Percentiles rank a stretch among this genome's conserved stretches.
Evolutionary conservation across 169 alveolate genomes (phyloP).

Genomic region (Plasmodium vivax): DNA sequence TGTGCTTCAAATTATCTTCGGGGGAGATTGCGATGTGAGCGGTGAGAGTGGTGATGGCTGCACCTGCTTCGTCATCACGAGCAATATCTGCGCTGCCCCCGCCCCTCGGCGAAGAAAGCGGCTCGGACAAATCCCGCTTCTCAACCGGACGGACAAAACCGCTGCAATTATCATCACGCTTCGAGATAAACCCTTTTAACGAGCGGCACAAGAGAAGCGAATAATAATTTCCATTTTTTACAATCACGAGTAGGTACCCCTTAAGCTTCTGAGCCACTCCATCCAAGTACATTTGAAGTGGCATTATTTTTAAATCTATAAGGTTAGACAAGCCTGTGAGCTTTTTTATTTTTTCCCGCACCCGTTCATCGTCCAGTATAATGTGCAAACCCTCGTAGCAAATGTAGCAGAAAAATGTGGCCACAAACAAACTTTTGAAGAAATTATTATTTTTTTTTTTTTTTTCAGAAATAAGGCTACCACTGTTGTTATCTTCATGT

Average conservation of each 20-base stretch:
- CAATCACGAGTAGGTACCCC: background rate
- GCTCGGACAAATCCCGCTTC: background rate
- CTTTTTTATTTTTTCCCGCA: background rate
- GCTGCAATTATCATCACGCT: slow-evolving; percentile 5
- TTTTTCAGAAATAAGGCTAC: background rate
- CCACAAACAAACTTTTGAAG: background rate
- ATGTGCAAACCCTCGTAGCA: slow-evolving; percentile 26
- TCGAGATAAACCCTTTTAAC: background rate
- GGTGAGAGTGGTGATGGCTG: background rate
- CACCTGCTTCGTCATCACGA: background rate
- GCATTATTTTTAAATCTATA: slow-evolving; percentile 19
- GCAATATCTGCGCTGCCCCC: background rate
- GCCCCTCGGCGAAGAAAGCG: background rate
- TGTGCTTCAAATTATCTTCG: background rate
- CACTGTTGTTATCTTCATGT: background rate
- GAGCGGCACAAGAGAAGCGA: background rate
- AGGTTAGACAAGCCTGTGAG: background rate
- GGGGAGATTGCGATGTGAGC: background rate
- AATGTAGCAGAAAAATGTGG: slow-evolving; percentile 18
- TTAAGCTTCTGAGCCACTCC: background rate
- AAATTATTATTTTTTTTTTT: slow-evolving; percentile 7
- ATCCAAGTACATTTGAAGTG: slow-evolving; percentile 6
- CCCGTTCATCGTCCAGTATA: background rate
- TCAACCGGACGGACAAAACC: background rate
- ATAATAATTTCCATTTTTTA: background rate